phyloP scores from a whole-genome alignment of 805 yeast genomes.

The Ogataea nitratoaversa region DNA sequence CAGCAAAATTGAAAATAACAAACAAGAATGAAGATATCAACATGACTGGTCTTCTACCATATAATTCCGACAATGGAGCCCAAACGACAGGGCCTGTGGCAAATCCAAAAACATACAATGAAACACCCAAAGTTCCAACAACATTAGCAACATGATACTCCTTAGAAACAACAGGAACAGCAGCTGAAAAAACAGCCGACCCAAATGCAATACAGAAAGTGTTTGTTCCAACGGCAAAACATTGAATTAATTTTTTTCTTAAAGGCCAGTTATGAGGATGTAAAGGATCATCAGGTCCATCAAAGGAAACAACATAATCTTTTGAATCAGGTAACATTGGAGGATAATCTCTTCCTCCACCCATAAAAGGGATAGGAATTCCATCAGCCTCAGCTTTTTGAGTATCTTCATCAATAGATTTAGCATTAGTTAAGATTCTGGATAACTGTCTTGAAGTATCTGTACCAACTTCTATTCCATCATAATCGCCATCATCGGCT shows the following conservation, averaged over 20 bases:
- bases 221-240: conserved; percentile 42
- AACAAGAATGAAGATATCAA: conserved; percentile 54
- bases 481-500: conserved; percentile 4
- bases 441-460: conserved; percentile 29
- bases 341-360: conserved; percentile 61
- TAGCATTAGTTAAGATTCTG: conserved; percentile 39
- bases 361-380: conserved; percentile 56
- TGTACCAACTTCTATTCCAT: conserved; percentile 7
- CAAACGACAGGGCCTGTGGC: conserved; percentile 89
- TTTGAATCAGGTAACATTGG: conserved; percentile 52
- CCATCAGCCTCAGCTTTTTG: conserved; percentile 29
- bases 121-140: conserved; percentile 71
- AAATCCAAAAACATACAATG: conserved; percentile 86
- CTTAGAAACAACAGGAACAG: conserved; percentile 42
- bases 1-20: conserved; percentile 61
- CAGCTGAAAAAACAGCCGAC: conserved; percentile 77
- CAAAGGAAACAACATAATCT: conserved; percentile 63
- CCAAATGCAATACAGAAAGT: conserved; percentile 63
- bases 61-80: conserved; percentile 84
- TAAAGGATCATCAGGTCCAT: conserved; percentile 74
- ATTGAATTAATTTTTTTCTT: conserved; percentile 40
- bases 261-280: conserved; percentile 79
- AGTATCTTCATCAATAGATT: conserved; percentile 25
- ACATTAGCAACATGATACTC: conserved; percentile 58
- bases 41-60: conserved; percentile 64